Conservation (phyloP, 1,284 basidiomycete species). For the Sporisorium graminicola region DNA sequence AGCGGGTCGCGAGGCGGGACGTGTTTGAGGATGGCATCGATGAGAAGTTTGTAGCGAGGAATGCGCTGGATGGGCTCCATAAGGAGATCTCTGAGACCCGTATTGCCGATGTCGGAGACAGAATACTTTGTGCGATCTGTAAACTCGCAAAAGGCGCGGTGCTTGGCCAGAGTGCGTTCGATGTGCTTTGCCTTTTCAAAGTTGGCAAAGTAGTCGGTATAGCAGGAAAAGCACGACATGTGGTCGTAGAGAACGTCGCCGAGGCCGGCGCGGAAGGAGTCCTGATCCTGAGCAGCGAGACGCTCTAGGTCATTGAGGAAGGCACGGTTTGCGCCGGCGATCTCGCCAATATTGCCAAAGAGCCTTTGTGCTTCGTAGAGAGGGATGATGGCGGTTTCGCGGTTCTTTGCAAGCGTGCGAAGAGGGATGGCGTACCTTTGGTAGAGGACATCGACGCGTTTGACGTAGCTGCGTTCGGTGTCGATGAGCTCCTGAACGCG, state of each 20-base stretch:
- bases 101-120: constrained; percentile 81
- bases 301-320: constrained; percentile 87
- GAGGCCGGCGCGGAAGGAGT: constrained; percentile 75
- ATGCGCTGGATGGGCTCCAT: constrained; percentile 99
- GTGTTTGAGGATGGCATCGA: constrained; percentile 74
- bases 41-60: constrained; percentile 92
- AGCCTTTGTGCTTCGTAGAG: constrained; percentile 90
- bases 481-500: constrained; percentile 64
- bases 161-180: constrained; percentile 84
- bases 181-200: constrained; percentile 92
- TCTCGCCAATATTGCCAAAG: constrained; percentile 91
- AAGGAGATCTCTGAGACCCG: constrained; percentile 86
- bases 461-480: constrained; percentile 67
- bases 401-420: constrained; percentile 83
- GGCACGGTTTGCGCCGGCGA: constrained; percentile 86
- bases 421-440: constrained; percentile 85
- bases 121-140: constrained; percentile 84
- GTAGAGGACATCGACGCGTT: constrained; percentile 61
- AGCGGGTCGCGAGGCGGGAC: constrained; percentile 68
- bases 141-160: constrained; percentile 83
- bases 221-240: constrained; percentile 80
- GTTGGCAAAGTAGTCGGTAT: constrained; percentile 89
- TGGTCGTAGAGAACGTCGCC: constrained; percentile 84
- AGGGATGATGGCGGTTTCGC: constrained; percentile 86
- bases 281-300: constrained; percentile 72